Base-by-base conservation (phyloP, 2,329 filamentous ascomycete genomes). In the Sphaerulina vaccinii region DNA sequence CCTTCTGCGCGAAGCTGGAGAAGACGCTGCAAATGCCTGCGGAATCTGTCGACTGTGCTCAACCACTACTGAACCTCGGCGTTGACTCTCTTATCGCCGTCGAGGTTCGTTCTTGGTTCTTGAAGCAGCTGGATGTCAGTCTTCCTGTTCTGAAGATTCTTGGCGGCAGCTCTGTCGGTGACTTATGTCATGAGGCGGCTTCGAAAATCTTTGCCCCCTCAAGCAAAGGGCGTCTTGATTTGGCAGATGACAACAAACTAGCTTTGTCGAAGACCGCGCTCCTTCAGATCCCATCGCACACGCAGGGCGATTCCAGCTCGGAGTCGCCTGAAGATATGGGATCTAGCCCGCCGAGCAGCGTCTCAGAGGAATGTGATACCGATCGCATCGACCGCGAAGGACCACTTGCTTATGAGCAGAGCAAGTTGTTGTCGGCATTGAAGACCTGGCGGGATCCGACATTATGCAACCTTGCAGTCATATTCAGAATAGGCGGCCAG, bases 51-150 rank as follows among this genome's bases (percentile, higher is more conserved):
- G 33, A 46, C 43, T 36, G 33, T 37, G 29, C 16, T 33, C 24
- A 29, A 19, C 21, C 29, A 21, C 35, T 55, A 19, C 42, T 58
- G 6, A 67, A 72, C 41, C 63, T 69, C 19, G 66, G 71, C 0
- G 43, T 70, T 11, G 71, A 73, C 52, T 72, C 71, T 2, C 54
- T 73, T 1, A 45, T 71, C 5, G 69, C 70, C 0, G 70, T 73
- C 1, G 68, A 72, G n/a, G 48, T 73, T 1, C 71, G 76, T 0
- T 61, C 70, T 2, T 81, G 77, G 77, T 75, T 79, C 47, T 32
- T 71, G 9, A 74, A 75, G 44, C 65, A 74, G 32, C 38, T 78
- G 0, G 32, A 49, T 15, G 43, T 49, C 38, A 36, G 35, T 37
- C 32, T 55, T 6, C 43, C 53, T n/a, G 44, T 52, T 16, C 16